Evolutionary conservation across 2,329 filamentous ascomycete species (phyloP), one percentile per base, ranked within the genome.

Genomic region (Drechslera avenae): DNA sequence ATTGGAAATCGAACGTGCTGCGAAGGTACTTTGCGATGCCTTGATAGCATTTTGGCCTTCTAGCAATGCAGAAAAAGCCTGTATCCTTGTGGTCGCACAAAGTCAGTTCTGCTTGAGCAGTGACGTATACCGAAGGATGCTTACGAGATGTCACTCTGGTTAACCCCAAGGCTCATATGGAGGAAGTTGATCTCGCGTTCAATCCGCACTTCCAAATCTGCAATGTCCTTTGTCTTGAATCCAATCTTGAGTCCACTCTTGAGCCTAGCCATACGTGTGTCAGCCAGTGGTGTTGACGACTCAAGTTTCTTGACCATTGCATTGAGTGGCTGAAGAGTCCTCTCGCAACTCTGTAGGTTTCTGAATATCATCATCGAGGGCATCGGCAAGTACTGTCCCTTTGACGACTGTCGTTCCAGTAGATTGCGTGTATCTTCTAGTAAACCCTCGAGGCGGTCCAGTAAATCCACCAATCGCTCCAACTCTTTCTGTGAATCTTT

Each of bases 401-500:
- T 31, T 4, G 44, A 26, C 1, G 56, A 45, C 6, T 33, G 56
- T 44, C 18, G 35, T 17, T 54, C 37, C 21, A 49, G 21, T 13
- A 58, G 3, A 35, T 35, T 23, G 39, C 32, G 42, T 13, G 50
- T 40, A 10, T 54, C 51, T 14, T 52, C 28, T 4, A 55, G 19
- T 4, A 59, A 35, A 3, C 44, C 44, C 5, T 14, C 6, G 2
- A 63, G 41, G 4, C 42, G 37, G 16, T 56, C 52, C 3, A 63
- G 31, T 3, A 49, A 17, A 5, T 48, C 52, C 13, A 32, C 14
- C 10, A 63, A 26, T 1, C 54, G 43, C 39, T 42, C 28, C 13
- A 61, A 31, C 39, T 63, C 56, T 41, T 56, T 52, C 5, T 52
- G 42, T 5, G 58, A 56, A 13, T 51, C 52, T 36, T 56, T 61